A percentile compares a stretch with the other conserved stretches of the same genome.
Evolutionary conservation across 2,329 filamentous ascomycete genomes (phyloP).

Genomic region (Calonectria multiphialidica): DNA sequence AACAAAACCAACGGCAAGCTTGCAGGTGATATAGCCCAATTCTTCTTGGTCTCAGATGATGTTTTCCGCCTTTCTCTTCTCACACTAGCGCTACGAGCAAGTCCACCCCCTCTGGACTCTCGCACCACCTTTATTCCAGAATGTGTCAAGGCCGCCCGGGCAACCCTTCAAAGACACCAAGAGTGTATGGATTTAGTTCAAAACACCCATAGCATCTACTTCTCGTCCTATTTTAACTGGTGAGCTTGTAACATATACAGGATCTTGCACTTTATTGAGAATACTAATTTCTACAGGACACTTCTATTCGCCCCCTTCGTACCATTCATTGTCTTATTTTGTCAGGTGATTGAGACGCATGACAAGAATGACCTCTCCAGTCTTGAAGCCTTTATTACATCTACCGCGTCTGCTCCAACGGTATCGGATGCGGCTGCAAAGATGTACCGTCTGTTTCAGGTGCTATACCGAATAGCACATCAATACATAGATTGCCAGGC

Average conservation of each 20-base stretch:
- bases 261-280: neutral
- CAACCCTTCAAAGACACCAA: constrained; percentile 21
- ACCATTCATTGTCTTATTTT: constrained; percentile 12
- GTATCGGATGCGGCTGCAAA: constrained; percentile 6
- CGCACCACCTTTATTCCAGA: neutral
- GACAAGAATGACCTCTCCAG: constrained; percentile 4
- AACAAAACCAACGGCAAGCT: neutral
- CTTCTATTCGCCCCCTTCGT: constrained; percentile 4
- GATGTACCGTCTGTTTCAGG: constrained; percentile 5
- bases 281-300: neutral
- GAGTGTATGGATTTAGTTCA: neutral
- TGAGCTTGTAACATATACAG: neutral
- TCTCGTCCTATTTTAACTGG: neutral
- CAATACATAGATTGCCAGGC: neutral
- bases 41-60: constrained; percentile 15
- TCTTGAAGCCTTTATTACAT: constrained; percentile 1
- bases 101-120: neutral
- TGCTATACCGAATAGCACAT: neutral
- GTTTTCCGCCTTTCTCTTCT: constrained; percentile 23
- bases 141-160: constrained; percentile 17
- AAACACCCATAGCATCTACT: neutral
- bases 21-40: neutral
- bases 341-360: constrained; percentile 14
- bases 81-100: constrained; percentile 21
- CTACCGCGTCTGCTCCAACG: neutral